phyloP scores from a whole-genome alignment of 345 rosid species.

The Gossypium turneri region DNA sequence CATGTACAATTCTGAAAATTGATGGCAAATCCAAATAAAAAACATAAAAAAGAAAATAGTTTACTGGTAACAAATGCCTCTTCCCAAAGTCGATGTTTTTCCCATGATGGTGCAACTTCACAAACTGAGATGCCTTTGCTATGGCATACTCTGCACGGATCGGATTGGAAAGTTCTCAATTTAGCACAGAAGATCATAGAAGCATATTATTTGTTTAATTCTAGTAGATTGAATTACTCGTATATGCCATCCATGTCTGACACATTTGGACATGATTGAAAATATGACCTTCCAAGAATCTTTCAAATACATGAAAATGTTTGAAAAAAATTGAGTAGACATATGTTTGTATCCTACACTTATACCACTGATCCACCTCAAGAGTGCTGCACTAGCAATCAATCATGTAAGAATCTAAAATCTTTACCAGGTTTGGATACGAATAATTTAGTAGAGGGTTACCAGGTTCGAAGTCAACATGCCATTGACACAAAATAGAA shows the following conservation, averaged over 20 bases:
- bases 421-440: background rate
- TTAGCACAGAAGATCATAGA: background rate
- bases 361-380: background rate
- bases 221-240: background rate
- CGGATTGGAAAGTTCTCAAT: slow-evolving; percentile 10
- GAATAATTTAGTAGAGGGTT: too few relatives aligned
- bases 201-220: background rate
- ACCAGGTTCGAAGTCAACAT: too few relatives aligned
- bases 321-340: background rate
- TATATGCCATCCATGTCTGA: background rate
- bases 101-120: slow-evolving; percentile 70
- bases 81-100: slow-evolving; percentile 51
- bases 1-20: background rate
- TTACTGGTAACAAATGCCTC: slow-evolving; percentile 79
- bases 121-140: slow-evolving; percentile 54
- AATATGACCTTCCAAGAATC: background rate
- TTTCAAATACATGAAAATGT: background rate
- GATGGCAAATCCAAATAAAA: background rate
- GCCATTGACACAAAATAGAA: too few relatives aligned
- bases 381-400: background rate
- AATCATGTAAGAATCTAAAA: slow-evolving; percentile 5
- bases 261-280: background rate
- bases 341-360: background rate
- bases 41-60: background rate
- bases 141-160: slow-evolving; percentile 41